Percentiles rank a stretch among this genome's conserved stretches.
phyloP scores from a whole-genome alignment of 2,329 filamentous ascomycete genomes.

The Aureobasidium sp. region DNA sequence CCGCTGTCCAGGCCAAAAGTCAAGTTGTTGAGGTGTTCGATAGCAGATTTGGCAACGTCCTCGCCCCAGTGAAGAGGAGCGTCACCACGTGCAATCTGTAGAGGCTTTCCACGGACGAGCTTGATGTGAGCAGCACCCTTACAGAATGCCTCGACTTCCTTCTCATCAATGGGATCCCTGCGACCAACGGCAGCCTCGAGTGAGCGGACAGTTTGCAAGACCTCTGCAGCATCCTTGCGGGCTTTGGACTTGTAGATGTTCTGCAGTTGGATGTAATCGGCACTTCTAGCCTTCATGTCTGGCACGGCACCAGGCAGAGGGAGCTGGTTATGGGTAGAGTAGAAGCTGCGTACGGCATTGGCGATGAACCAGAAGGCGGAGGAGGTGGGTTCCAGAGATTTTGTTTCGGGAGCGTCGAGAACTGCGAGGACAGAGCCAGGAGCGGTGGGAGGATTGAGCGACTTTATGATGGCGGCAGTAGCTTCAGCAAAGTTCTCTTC shows the following conservation, averaged over 20 bases:
- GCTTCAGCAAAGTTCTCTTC: conserved; percentile 98
- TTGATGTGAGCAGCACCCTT: conserved; percentile 93
- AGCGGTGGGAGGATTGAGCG: conserved; percentile 62
- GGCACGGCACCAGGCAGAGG: conserved; percentile 83
- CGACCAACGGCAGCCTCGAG: conserved; percentile 46
- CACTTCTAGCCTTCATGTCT: conserved; percentile 95
- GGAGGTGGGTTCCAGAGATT: conserved; percentile 36
- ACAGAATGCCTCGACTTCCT: conserved; percentile 85
- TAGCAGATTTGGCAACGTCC: conserved; percentile 44
- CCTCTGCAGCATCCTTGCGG: conserved; percentile 67
- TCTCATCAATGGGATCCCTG: conserved; percentile 48
- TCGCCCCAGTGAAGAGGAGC: conserved; percentile 40
- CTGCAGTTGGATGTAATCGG: conserved; percentile 82
- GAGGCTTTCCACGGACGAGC: conserved; percentile 61
- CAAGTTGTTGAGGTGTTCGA: conserved; percentile 33
- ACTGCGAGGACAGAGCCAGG: conserved; percentile 67
- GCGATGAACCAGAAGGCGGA: conserved; percentile 86
- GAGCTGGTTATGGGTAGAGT: conserved; percentile 62
- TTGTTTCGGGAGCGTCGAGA: conserved; percentile 62
- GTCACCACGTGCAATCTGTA: conserved; percentile 43
- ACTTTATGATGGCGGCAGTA: conserved; percentile 76
- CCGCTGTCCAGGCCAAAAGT: conserved; percentile 30
- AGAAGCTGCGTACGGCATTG: conserved; percentile 69
- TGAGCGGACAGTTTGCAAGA: conserved; percentile 57
- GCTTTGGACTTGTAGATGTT: conserved; percentile 90